Conservation (phyloP, 169 alveolate species). For the Plasmodium chabaudi region DNA sequence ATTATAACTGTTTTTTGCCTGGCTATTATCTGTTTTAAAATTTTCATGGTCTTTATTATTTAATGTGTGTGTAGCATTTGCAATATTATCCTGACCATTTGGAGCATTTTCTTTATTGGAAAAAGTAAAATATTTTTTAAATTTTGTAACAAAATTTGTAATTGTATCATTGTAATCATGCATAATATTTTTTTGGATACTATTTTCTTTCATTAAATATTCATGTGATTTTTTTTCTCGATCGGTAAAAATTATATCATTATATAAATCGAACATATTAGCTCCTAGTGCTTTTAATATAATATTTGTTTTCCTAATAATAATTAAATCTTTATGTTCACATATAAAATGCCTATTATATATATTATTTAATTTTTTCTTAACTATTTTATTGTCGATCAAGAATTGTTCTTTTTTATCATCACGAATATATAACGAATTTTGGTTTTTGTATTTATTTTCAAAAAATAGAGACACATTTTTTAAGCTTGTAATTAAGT, state of each 20-base stretch:
- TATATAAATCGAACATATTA: constrained; percentile 71
- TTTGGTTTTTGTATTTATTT: constrained; percentile 71
- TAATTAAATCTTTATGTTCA: constrained; percentile 67
- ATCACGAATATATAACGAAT: constrained; percentile 64
- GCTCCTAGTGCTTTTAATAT: constrained; percentile 58
- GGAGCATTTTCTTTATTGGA: not conserved
- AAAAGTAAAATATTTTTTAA: not conserved
- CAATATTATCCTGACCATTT: not conserved
- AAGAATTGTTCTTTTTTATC: constrained; percentile 54
- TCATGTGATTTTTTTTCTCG: constrained; percentile 75
- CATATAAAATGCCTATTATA: constrained; percentile 77
- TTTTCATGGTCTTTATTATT: not conserved
- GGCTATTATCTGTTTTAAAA: not conserved
- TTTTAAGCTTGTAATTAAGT: constrained; percentile 59
- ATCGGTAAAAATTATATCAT: constrained; percentile 60
- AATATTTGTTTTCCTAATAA: constrained; percentile 71
- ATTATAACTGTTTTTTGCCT: not conserved
- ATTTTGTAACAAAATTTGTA: not conserved
- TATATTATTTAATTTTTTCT: constrained; percentile 69
- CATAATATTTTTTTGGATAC: constrained; percentile 16
- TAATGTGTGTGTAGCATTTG: not conserved
- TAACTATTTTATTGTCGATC: constrained; percentile 49
- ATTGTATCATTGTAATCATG: constrained; percentile 12
- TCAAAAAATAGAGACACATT: constrained; percentile 61
- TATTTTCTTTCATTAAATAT: constrained; percentile 70